A percentile compares a stretch with the other conserved stretches of the same genome.
These are phyloP conservation scores for Solanum megistacrolobum DNA, from an alignment of 257 asterid species.

Conservation along the genomic window DNA sequence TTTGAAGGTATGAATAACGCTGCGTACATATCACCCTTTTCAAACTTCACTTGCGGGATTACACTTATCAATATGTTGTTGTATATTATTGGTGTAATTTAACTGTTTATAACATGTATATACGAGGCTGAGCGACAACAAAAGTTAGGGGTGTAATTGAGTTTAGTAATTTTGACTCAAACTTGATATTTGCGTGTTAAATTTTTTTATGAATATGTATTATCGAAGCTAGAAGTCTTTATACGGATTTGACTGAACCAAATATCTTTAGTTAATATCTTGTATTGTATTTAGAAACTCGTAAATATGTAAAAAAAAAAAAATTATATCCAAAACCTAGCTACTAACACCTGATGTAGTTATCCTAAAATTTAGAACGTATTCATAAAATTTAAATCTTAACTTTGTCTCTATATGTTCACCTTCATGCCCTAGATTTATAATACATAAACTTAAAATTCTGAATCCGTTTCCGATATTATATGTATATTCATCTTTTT, in stretches of 20 bases:
- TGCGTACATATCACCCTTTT: neutral
- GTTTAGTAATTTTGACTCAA: neutral
- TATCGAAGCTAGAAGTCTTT: accelerated
- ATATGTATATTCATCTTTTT: neutral
- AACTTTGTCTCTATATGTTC: neutral
- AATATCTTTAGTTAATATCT: neutral
- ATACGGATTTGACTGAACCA: neutral
- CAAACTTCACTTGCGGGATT: neutral
- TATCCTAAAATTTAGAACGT: neutral
- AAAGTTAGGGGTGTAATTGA: neutral
- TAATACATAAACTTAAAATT: neutral
- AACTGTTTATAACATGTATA: neutral
- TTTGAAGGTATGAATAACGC: neutral
- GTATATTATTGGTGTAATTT: neutral
- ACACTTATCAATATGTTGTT: too few species aligned
- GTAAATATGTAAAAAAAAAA: neutral
- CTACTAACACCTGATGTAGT: neutral
- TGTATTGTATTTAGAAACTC: neutral
- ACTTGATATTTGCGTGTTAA: neutral
- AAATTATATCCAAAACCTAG: neutral
- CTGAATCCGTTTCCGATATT: accelerated
- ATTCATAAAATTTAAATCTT: neutral
- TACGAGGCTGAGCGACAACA: accelerated
- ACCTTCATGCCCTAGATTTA: neutral
- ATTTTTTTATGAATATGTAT: neutral